phyloP scores from a whole-genome alignment of 139 green algal species.

The Coelastrella sp. region DNA sequence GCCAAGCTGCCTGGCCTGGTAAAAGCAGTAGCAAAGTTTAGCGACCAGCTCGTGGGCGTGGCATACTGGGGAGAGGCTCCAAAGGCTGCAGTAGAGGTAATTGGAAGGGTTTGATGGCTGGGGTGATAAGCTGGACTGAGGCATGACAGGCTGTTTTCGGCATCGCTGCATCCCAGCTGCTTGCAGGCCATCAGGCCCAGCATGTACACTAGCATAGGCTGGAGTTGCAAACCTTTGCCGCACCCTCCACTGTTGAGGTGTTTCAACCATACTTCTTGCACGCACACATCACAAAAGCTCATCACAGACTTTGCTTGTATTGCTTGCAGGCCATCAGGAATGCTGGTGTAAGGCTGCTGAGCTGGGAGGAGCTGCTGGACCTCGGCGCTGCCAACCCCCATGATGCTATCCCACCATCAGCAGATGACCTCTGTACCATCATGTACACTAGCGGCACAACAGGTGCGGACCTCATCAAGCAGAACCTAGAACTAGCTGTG shows the following conservation, averaged over 20 bases:
- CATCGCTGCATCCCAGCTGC: too few relatives aligned
- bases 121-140: neutral
- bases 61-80: conserved; percentile 75
- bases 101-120: neutral
- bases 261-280: neutral
- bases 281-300: neutral
- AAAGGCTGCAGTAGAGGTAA: conserved; percentile 10
- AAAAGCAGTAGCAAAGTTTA: conserved; percentile 56
- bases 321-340: conserved; percentile 15
- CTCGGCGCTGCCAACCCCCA: conserved; percentile 67
- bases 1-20: conserved; percentile 71
- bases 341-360: conserved; percentile 57
- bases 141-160: neutral
- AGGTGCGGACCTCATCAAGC: conserved; percentile 37
- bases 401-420: conserved; percentile 62
- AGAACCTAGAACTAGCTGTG: neutral
- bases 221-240: too few relatives aligned
- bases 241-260: neutral
- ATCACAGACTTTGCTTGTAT: neutral
- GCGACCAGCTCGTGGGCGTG: conserved; percentile 51
- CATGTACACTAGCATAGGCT: too few relatives aligned
- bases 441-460: conserved; percentile 92
- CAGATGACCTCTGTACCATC: conserved; percentile 91
- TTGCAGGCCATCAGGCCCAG: too few relatives aligned
- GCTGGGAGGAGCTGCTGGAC: conserved; percentile 76